Conservation (phyloP, 202 grass and related monocot species). For the Elaeis oleifera region DNA sequence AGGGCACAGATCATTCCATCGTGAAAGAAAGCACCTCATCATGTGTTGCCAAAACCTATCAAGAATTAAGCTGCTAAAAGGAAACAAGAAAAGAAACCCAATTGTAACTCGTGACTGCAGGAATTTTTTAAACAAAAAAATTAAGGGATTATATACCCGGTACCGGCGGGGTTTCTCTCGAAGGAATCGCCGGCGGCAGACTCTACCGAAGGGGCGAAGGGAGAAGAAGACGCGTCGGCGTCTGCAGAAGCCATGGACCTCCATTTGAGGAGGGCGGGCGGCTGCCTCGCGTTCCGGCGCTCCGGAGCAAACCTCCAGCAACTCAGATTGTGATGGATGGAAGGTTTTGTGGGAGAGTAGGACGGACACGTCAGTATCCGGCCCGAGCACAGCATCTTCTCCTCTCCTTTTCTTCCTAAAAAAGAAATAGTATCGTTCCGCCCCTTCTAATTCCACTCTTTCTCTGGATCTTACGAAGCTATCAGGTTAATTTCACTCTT, state of each 20-base stretch:
- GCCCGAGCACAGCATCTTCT: constrained; percentile 73
- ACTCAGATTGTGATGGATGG: constrained; percentile 23
- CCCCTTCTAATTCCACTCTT: background rate
- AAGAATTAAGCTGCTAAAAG: too few relatives aligned
- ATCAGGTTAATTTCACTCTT: too few relatives aligned
- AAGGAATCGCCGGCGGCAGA: constrained; percentile 16
- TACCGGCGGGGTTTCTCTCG: background rate
- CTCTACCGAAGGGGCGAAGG: constrained; percentile 24
- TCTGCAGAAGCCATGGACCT: constrained; percentile 38
- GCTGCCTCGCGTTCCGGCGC: background rate
- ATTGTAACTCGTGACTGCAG: too few relatives aligned
- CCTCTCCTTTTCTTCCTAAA: background rate
- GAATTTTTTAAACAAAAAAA: background rate
- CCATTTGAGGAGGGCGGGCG: constrained; percentile 35
- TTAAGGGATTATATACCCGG: background rate
- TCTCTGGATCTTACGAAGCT: too few relatives aligned
- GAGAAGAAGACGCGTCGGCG: constrained; percentile 43
- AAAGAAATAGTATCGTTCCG: too few relatives aligned
- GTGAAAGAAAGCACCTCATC: too few relatives aligned
- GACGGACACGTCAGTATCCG: constrained; percentile 57
- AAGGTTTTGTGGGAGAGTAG: constrained; percentile 24
- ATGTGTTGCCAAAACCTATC: too few relatives aligned
- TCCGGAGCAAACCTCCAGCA: constrained; percentile 24
- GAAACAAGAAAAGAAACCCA: too few relatives aligned
- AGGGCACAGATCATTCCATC: too few relatives aligned